These are phyloP conservation scores for Lodderomyces elongisporus DNA, from an alignment of 1,139 yeast genomes.

Conservation along the genomic window DNA sequence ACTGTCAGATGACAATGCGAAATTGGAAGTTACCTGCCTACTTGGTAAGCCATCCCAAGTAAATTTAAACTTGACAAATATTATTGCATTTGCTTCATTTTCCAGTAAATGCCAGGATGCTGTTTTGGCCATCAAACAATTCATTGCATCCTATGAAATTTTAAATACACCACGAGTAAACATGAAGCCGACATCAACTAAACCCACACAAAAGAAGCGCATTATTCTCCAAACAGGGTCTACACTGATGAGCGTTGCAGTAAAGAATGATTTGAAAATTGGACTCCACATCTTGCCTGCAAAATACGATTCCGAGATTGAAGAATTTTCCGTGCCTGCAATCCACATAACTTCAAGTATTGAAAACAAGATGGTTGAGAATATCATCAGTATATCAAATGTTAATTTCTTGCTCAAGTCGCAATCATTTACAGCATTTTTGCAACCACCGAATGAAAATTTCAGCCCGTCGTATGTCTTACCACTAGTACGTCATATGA, in stretches of 20 bases:
- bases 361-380: slow-evolving; percentile 8
- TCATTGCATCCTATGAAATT: slow-evolving; percentile 11
- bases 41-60: slow-evolving; percentile 40
- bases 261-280: slow-evolving; percentile 12
- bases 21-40: slow-evolving; percentile 37
- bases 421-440: slow-evolving; percentile 24
- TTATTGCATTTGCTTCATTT: slow-evolving; percentile 8
- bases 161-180: slow-evolving; percentile 1
- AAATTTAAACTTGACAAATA: slow-evolving; percentile 24
- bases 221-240: slow-evolving; percentile 33
- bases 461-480: slow-evolving; percentile 8
- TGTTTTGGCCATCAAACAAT: slow-evolving; percentile 3
- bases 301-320: slow-evolving; percentile 27
- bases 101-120: slow-evolving; percentile 1
- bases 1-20: slow-evolving; percentile 18
- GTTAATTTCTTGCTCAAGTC: slow-evolving; percentile 16
- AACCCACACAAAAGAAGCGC: slow-evolving; percentile 9
- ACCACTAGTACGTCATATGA: slow-evolving; percentile 20
- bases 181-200: neutral
- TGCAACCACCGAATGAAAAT: slow-evolving; percentile 15
- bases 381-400: slow-evolving; percentile 19
- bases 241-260: slow-evolving; percentile 14
- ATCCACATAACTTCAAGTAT: slow-evolving; percentile 17
- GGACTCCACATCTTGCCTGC: slow-evolving; percentile 32
- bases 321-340: slow-evolving; percentile 27